Evolutionary conservation across 768 basidiomycete genomes (phyloP).

Genomic region (Lentinula guzmanii): DNA sequence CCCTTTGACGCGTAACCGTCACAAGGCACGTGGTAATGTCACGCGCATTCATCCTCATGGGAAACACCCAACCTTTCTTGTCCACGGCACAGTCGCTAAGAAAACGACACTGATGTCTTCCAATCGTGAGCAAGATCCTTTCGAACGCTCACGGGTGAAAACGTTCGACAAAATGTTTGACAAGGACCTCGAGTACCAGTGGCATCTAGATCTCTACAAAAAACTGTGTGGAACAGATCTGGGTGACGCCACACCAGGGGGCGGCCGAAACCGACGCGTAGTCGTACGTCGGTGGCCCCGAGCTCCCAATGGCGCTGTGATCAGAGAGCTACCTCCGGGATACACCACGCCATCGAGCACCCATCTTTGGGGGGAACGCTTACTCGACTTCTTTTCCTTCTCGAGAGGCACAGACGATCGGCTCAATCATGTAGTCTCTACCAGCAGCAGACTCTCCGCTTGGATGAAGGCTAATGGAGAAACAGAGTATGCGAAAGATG

Average conservation of each 20-base stretch:
- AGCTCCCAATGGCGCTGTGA: constrained; percentile 19
- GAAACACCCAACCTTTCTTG: no score
- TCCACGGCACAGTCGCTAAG: no score
- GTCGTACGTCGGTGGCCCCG: constrained; percentile 21
- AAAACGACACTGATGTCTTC: neutral
- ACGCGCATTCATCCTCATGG: no score
- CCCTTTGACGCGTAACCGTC: no score
- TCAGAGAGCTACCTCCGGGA: constrained; percentile 15
- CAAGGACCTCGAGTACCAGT: neutral
- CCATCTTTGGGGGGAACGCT: constrained; percentile 35
- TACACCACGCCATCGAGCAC: constrained; percentile 25
- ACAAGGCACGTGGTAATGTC: no score
- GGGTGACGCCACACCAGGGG: neutral
- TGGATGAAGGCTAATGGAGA: constrained; percentile 31
- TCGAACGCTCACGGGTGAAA: neutral
- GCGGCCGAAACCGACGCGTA: neutral
- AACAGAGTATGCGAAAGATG: constrained; percentile 22
- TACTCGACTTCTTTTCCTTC: constrained; percentile 34
- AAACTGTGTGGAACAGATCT: neutral
- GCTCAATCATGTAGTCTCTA: constrained; percentile 17
- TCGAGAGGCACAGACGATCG: constrained; percentile 12
- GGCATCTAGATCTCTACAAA: neutral
- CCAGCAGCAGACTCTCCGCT: constrained; percentile 28
- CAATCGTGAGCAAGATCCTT: neutral
- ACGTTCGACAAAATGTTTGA: neutral